Evolutionary conservation across 805 yeast genomes (phyloP).

Genomic region (Brettanomyces naardenensis): DNA sequence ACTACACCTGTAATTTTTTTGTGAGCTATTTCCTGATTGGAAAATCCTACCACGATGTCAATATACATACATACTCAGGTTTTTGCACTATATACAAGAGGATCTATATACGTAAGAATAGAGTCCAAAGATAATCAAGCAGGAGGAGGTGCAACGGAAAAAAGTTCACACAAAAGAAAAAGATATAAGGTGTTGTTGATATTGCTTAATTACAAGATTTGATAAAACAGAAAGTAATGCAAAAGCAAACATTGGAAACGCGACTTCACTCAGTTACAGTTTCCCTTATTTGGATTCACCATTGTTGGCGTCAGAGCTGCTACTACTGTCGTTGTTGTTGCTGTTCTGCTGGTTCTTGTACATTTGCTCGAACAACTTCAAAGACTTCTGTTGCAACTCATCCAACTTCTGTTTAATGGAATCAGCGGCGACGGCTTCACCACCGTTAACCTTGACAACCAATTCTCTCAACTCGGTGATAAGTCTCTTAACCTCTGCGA

Average conservation of each 20-base stretch:
- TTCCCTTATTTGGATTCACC: neutral
- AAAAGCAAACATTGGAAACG: too few relatives aligned
- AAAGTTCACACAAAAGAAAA: neutral
- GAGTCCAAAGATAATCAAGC: too few relatives aligned
- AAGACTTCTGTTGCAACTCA: conserved; percentile 65
- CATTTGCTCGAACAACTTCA: conserved; percentile 71
- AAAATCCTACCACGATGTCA: too few relatives aligned
- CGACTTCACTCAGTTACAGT: too few relatives aligned
- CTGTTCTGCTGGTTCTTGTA: conserved; percentile 30
- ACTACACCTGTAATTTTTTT: too few relatives aligned
- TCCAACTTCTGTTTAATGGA: conserved; percentile 67
- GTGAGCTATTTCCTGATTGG: too few relatives aligned
- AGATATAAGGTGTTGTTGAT: neutral
- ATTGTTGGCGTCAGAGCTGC: neutral
- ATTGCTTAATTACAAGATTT: neutral
- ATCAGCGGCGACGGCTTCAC: conserved; percentile 40
- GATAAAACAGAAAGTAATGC: neutral
- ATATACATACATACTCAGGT: too few relatives aligned
- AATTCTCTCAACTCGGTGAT: conserved; percentile 56
- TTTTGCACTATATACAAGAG: too few relatives aligned
- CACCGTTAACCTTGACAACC: conserved; percentile 51
- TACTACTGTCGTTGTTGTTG: conserved; percentile 2
- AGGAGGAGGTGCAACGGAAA: too few relatives aligned
- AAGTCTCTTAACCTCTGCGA: conserved; percentile 42
- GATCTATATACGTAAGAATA: too few relatives aligned